Base-by-base conservation (phyloP, 1,284 basidiomycete species). In the Xerocomus amazonicus region DNA sequence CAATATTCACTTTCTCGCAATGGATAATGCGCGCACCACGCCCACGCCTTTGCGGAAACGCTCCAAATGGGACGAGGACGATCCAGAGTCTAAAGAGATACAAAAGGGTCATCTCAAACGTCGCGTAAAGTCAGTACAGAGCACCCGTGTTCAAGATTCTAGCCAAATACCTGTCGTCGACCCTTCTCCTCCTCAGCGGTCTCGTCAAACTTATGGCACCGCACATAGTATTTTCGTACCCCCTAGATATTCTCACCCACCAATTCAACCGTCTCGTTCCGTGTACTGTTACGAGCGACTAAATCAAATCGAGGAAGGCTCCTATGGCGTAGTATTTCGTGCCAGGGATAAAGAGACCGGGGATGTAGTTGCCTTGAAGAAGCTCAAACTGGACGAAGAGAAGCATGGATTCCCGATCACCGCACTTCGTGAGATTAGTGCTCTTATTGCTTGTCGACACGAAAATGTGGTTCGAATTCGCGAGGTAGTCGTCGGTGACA, bases 341-440 rank as follows among this genome's bases (percentile, higher is more conserved):
- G 97, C 97, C 7, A 79, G 84, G 55, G 94, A 97, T 71, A 96
- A 92, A 66, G 79, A 90, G 61, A 94, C 94, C 0, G 92, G 92
- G 7, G 92, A 95, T 54, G 90, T 97, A 31, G 97, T 99, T 12
- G 97, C 97, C 9, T 71, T 99, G 55, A 99, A 99, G 73, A 98
- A 97, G 71, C 79, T 99, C 55, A 99, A 99, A 71, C 82, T 99
- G 53, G 95, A 98, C 56, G 92, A 97, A 66, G 95, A 98, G 73
- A 96, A 94, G 68, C 87, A 95, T 55, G 97, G 97, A 0, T 99
- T 99, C 65, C 97, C 97, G 1, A 99, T 99, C 58, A 99, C 97
- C 3, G 92, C 92, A 14, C 70, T 99, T 58, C 80, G 97, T 52
- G 97, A 99, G 72, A 83, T 99, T 51, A 92, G 94, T 67, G 89